Evolutionary conservation across 2,329 filamentous ascomycete genomes (phyloP).

Genomic region (Beauveria australis): DNA sequence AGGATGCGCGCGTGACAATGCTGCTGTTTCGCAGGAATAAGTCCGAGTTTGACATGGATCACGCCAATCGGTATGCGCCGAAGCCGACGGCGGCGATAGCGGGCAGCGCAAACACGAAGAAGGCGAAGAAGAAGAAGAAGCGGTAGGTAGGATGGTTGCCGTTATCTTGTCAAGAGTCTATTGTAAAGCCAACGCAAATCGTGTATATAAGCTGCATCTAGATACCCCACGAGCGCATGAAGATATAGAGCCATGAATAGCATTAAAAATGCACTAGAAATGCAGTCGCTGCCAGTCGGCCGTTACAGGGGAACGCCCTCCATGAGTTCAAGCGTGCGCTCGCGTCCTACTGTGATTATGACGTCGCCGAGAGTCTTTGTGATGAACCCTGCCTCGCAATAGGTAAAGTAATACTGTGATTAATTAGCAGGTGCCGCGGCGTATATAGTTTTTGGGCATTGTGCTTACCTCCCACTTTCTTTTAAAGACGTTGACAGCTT

Average conservation of each 20-base stretch:
- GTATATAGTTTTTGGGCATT: too few species aligned
- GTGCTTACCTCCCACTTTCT: constrained; percentile 59
- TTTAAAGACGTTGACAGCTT: constrained; percentile 58
- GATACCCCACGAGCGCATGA: constrained; percentile 3
- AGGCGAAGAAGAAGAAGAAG: constrained; percentile 36
- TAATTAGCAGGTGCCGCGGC: not conserved
- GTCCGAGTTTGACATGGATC: constrained; percentile 74
- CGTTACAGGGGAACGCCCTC: constrained; percentile 56
- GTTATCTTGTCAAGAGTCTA: not conserved
- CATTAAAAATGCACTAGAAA: not conserved
- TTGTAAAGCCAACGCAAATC: not conserved
- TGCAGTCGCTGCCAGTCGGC: not conserved
- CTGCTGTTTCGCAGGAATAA: constrained; percentile 78
- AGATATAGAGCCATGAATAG: not conserved
- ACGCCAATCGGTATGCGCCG: constrained; percentile 56
- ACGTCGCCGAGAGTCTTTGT: constrained; percentile 66
- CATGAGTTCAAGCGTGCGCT: constrained; percentile 59
- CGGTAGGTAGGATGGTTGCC: constrained; percentile 16
- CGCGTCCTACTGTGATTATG: constrained; percentile 61
- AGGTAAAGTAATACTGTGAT: constrained; percentile 61
- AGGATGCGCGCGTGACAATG: constrained; percentile 88
- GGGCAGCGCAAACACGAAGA: constrained; percentile 22
- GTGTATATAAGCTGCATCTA: constrained; percentile 8
- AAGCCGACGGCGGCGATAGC: constrained; percentile 15
- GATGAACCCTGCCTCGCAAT: constrained; percentile 65